A percentile compares a stretch with the other conserved stretches of the same genome.
These are phyloP conservation scores for Tranzscheliella williamsii DNA, from an alignment of 1,284 basidiomycete genomes.

Conservation along the genomic window DNA sequence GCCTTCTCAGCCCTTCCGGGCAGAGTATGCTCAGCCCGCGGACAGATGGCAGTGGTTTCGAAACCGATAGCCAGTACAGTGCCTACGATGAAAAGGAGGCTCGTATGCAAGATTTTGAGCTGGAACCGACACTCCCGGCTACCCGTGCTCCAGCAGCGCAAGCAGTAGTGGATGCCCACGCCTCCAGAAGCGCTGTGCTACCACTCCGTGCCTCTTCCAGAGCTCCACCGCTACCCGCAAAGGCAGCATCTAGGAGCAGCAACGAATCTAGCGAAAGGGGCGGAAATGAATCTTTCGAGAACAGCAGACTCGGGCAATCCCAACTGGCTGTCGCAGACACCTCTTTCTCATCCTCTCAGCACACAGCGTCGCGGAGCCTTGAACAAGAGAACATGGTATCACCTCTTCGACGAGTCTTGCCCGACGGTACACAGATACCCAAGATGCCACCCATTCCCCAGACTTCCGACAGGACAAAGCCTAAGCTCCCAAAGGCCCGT, in stretches of 20 bases:
- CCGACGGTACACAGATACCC: constrained; percentile 38
- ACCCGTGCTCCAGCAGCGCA: too few relatives aligned
- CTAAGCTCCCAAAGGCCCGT: constrained; percentile 13
- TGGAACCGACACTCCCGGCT: too few relatives aligned
- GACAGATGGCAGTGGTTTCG: constrained; percentile 26
- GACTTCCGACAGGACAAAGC: constrained; percentile 6
- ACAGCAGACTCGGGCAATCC: neutral
- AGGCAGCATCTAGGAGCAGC: constrained; percentile 24
- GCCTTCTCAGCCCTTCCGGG: constrained; percentile 15
- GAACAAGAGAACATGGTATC: too few relatives aligned
- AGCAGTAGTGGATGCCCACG: too few relatives aligned
- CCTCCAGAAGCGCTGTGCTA: neutral
- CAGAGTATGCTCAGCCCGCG: constrained; percentile 19
- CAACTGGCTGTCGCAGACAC: neutral
- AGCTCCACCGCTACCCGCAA: constrained; percentile 13
- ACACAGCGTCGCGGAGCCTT: too few relatives aligned
- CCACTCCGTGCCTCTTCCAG: constrained; percentile 18
- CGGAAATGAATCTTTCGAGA: too few relatives aligned
- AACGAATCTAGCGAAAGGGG: constrained; percentile 8
- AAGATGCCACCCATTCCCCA: constrained; percentile 45
- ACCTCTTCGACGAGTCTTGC: constrained; percentile 6
- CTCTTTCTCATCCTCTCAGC: constrained; percentile 1
- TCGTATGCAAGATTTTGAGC: too few relatives aligned
- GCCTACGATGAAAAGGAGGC: constrained; percentile 8
- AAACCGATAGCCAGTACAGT: constrained; percentile 32